Evolutionary conservation across 176 grass and related monocot species (phyloP), one percentile per base, ranked within the genome.

Genomic region (Olyra latifolia): DNA sequence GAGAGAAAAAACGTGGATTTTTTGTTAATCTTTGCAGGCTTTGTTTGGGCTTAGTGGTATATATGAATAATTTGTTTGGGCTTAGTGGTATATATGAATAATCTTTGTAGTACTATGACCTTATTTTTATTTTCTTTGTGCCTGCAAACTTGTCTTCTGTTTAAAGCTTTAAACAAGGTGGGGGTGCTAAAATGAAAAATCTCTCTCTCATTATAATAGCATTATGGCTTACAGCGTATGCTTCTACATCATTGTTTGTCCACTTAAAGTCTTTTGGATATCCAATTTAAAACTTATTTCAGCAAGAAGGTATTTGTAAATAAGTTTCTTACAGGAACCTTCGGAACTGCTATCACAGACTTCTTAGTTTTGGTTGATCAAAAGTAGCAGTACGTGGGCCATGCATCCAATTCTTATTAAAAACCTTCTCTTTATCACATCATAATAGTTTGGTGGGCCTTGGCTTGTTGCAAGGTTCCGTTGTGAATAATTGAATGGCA

Each of bases 401-500:
- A 23, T 49, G 30, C 13, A 0, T 42, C 15, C 73, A 61, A 15
- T 73, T 55, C 22, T 15, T 54, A 54, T n/a, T 66, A 19, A 38
- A 55, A 54, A 72, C 17, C 17, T 14, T 72, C 13, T 23, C 10
- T 56, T 74, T 74, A 41, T 42, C 39, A 20, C 35, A 86, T 73
- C 15, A 46, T 19, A 8, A 14, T 57, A 32, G 57, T 12, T 79
- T 14, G 3, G 52, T 29, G 14, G 62, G 9, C 19, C 60, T 74
- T 77, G 41, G n/a, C 22, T 43, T 53, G 0, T 20, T 47, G 38
- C 69, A 40, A 54, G 28, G 39, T 43, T 50, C 23, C 50, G 55
- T 61, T 50, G 55, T 54, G 8, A 63, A 62, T 72, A 42, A 38
- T 50, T 52, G 17, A 47, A 72, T 79, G 60, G 16, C 48, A 66